phyloP scores from a whole-genome alignment of 2,329 filamentous ascomycete species.

The Colletotrichum sublineola region DNA sequence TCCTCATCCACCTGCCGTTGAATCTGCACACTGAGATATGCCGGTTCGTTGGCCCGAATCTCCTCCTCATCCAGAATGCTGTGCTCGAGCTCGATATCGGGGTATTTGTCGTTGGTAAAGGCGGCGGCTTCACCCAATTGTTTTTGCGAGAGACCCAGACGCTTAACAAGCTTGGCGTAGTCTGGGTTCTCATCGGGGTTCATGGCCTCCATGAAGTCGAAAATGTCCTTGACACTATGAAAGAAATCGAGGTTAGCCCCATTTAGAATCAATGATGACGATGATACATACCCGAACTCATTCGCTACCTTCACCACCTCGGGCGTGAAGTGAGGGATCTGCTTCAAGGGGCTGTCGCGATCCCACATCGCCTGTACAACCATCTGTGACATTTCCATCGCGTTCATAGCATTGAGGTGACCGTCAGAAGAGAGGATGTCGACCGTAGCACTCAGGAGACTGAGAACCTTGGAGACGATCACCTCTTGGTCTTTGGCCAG shows the following conservation, averaged over 20 bases:
- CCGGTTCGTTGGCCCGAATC: slow-evolving; percentile 83
- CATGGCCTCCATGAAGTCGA: slow-evolving; percentile 99
- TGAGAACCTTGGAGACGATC: slow-evolving; percentile 86
- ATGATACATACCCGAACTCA: slow-evolving; percentile 75
- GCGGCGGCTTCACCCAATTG: slow-evolving; percentile 91
- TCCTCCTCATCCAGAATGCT: slow-evolving; percentile 85
- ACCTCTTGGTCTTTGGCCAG: slow-evolving; percentile 95
- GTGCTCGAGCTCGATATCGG: slow-evolving; percentile 92
- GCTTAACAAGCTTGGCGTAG: slow-evolving; percentile 81
- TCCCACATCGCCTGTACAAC: slow-evolving; percentile 99
- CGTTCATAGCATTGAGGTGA: slow-evolving; percentile 95
- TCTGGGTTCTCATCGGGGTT: slow-evolving; percentile 92
- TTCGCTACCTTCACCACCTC: slow-evolving; percentile 87
- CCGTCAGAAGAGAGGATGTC: slow-evolving; percentile 97
- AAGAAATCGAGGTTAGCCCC: slow-evolving; percentile 49
- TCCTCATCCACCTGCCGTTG: slow-evolving; percentile 84
- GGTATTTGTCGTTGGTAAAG: slow-evolving; percentile 97
- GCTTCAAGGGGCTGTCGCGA: slow-evolving; percentile 94
- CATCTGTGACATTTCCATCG: slow-evolving; percentile 99
- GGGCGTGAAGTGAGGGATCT: slow-evolving; percentile 93
- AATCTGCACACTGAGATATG: slow-evolving; percentile 87
- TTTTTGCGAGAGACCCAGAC: slow-evolving; percentile 81
- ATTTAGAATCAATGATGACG: slow-evolving; percentile 3
- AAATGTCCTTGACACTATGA: slow-evolving; percentile 86
- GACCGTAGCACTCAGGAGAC: slow-evolving; percentile 90